Evolutionary conservation across 2,329 filamentous ascomycete species (phyloP).

Genomic region (Colletotrichum sp.): DNA sequence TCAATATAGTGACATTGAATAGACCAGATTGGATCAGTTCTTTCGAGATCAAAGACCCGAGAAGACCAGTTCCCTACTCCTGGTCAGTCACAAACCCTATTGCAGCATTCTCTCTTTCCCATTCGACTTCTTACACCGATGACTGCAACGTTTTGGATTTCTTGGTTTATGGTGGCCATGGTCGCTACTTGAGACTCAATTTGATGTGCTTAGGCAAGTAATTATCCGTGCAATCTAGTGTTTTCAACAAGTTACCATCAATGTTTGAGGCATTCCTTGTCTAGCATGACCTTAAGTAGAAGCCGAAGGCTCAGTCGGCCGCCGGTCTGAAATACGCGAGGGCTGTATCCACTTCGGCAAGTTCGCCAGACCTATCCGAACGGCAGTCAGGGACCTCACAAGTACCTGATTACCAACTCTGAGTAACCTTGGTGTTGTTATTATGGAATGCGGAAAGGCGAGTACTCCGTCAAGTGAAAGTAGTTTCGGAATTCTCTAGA

Average conservation of each 20-base stretch:
- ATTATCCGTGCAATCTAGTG: rapidly evolving
- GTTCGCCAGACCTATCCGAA: neutral
- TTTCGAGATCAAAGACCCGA: neutral
- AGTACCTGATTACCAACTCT: no score
- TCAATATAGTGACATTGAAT: neutral
- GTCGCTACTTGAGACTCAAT: neutral
- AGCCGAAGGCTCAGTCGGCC: neutral
- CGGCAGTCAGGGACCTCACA: neutral
- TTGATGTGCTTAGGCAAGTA: neutral
- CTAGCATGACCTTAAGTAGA: neutral
- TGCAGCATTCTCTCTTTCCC: neutral
- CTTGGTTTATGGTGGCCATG: neutral
- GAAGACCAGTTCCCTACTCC: neutral
- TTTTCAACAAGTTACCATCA: neutral
- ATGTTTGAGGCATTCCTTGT: neutral
- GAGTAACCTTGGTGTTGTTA: no score
- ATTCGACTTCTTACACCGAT: neutral
- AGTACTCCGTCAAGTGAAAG: neutral
- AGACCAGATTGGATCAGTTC: neutral
- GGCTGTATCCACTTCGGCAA: neutral
- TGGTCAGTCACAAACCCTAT: neutral
- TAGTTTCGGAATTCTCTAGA: no score
- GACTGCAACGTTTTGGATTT: neutral
- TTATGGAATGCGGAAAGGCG: neutral
- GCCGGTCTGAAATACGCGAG: neutral